Conservation (phyloP, 2,329 filamentous ascomycete species). For the Rhexocercosporidium sp. region DNA sequence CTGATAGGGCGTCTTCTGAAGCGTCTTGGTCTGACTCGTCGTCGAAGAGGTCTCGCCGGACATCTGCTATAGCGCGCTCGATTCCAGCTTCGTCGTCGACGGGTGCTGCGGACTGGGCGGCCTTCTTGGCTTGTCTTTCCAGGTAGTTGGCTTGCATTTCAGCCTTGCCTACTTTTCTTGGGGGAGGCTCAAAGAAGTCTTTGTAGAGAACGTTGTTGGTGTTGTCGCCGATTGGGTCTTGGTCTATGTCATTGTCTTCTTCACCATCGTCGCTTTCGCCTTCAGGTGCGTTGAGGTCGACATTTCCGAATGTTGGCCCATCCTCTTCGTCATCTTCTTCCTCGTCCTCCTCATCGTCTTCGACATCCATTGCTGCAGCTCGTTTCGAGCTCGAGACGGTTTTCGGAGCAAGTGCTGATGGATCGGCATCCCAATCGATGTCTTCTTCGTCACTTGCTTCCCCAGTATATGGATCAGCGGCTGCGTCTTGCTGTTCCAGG, state of each 20-base stretch:
- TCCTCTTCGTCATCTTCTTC: slow-evolving; percentile 77
- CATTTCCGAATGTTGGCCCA: slow-evolving; percentile 83
- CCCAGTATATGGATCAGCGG: slow-evolving; percentile 76
- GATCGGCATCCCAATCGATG: slow-evolving; percentile 86
- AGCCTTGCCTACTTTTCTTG: slow-evolving; percentile 68
- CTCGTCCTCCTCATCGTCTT: slow-evolving; percentile 55
- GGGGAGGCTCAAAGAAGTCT: slow-evolving; percentile 90
- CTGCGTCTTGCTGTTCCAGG: slow-evolving; percentile 83
- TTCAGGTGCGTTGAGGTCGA: slow-evolving; percentile 74
- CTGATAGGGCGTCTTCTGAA: slow-evolving; percentile 67
- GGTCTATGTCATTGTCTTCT: slow-evolving; percentile 61
- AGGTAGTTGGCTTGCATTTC: slow-evolving; percentile 48
- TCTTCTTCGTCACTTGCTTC: slow-evolving; percentile 83
- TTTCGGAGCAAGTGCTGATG: slow-evolving; percentile 53
- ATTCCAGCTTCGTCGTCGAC: slow-evolving; percentile 69
- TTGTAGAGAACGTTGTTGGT: slow-evolving; percentile 90
- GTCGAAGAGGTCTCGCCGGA: slow-evolving; percentile 89
- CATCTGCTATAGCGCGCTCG: slow-evolving; percentile 82
- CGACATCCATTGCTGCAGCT: slow-evolving; percentile 41
- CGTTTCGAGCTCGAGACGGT: slow-evolving; percentile 39
- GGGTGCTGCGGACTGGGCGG: slow-evolving; percentile 44
- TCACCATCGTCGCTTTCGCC: slow-evolving; percentile 70
- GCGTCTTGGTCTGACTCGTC: slow-evolving; percentile 70
- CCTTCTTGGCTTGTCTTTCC: slow-evolving; percentile 46
- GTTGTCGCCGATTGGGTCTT: slow-evolving; percentile 62